Evolutionary conservation across 441 rosid species (phyloP), one percentile per base, ranked within the genome.

Genomic region (Hura crepitans): DNA sequence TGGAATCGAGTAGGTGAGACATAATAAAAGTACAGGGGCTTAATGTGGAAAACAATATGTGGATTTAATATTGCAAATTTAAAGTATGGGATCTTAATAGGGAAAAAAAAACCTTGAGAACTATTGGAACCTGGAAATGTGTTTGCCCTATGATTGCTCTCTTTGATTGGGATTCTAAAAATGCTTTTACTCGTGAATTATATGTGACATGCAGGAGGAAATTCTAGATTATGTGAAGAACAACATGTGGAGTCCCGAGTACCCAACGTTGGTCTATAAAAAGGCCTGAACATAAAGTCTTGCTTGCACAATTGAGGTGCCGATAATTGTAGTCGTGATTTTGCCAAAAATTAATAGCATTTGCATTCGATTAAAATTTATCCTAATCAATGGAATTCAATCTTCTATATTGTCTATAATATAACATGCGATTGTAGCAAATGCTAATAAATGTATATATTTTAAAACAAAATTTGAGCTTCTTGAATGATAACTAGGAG

Each of bases 191-290:
- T 63, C 46, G 37, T 60, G 14, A 51, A 55, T 23, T 70, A 27
- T 15, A 39, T 70, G 65, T 59, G 17, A 55, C 77, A 4, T 55
- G 76, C 87, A 90, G 98, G 93, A 86, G 83, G 91, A 85, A 76
- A 82, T 94, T 20, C 65, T 77, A 49, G 81, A 82, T 35, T 90
- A 72, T 69, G 97, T 91, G 81, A 74, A 83, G 77, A 84, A 80
- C 70, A 91, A 83, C 86, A 91, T 94, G 98, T 94, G 98, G 98
- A 82, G 74, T 77, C 98, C 98, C 14, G 89, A 85, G 60, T 94
- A 89, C 69, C 93, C 98, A 42, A 87, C 87, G 22, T 55, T 94
- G 77, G 98, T 94, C 43, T 94, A 77, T 81, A 88, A 66, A 79
- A 74, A 81, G 45, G 88, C 82, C 62, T 89, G 76, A 80, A 2